Conservation (phyloP, 2,329 filamentous ascomycete genomes). For the Curvularia verruculosa region DNA sequence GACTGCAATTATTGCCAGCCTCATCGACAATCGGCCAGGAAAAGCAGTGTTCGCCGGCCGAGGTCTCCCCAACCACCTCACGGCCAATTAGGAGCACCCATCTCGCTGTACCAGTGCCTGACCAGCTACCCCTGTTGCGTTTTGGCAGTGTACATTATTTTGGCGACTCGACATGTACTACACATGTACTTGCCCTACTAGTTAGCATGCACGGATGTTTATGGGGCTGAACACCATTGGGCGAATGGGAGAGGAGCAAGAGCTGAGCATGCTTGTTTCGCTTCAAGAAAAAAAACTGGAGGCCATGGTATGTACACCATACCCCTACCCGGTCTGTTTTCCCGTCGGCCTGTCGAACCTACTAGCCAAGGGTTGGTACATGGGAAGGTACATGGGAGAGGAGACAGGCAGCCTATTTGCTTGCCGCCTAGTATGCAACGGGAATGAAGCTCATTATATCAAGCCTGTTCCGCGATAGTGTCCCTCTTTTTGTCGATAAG, state of each 20-base stretch:
- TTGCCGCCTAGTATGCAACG: constrained; percentile 1
- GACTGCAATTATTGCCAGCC: background rate
- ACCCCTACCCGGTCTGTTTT: constrained; percentile 2
- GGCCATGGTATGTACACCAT: constrained; percentile 4
- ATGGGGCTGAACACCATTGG: background rate
- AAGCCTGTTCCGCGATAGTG: constrained; percentile 1
- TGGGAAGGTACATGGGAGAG: constrained; percentile 2
- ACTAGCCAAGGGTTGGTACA: constrained; percentile 12
- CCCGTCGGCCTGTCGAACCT: constrained; percentile 12
- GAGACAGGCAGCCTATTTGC: background rate
- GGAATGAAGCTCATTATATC: constrained; percentile 8
- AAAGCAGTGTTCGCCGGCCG: background rate
- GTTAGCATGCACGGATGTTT: constrained; percentile 6
- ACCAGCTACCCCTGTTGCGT: background rate
- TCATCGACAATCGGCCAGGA: background rate
- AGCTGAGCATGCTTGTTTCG: constrained; percentile 1
- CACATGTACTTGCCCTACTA: background rate
- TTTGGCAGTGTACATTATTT: background rate
- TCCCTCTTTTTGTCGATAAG: constrained; percentile 8
- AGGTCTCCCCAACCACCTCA: background rate
- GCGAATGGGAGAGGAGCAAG: constrained; percentile 2
- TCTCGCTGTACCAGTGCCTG: background rate
- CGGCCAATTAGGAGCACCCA: background rate
- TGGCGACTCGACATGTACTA: background rate
- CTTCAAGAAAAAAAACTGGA: constrained; percentile 7